These are phyloP conservation scores for Leishmania aethiopica DNA, from an alignment of 208 protist species.

Conservation along the genomic window DNA sequence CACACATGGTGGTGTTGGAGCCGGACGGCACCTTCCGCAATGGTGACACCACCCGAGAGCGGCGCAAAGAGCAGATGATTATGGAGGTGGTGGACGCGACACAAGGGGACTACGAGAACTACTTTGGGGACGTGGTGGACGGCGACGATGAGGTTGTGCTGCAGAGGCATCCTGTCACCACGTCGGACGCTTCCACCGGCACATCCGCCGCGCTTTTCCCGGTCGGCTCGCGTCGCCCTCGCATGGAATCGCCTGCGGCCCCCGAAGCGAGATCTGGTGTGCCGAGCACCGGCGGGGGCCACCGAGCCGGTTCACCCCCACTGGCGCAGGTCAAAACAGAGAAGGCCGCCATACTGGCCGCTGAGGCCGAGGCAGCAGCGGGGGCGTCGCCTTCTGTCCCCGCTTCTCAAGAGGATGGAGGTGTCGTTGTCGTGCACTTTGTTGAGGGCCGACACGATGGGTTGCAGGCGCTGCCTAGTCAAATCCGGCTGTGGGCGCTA, in stretches of 20 bases:
- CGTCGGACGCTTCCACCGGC: neutral
- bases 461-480: constrained; percentile 59
- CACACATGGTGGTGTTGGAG: constrained; percentile 79
- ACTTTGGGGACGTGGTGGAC: constrained; percentile 53
- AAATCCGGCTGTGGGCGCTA: constrained; percentile 69
- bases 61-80: constrained; percentile 58
- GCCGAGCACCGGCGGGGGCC: neutral
- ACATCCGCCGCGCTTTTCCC: neutral
- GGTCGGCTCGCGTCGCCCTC: constrained; percentile 15
- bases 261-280: neutral
- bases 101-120: constrained; percentile 60
- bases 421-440: constrained; percentile 71
- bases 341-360: neutral
- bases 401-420: constrained; percentile 44
- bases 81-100: constrained; percentile 73
- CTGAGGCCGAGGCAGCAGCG: constrained; percentile 1
- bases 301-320: neutral
- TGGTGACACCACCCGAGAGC: constrained; percentile 67
- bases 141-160: constrained; percentile 42
- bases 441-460: constrained; percentile 35
- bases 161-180: neutral
- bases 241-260: constrained; percentile 4
- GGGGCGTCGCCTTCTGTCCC: constrained; percentile 14
- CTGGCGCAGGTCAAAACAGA: constrained; percentile 23
- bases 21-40: constrained; percentile 74